Conservation (phyloP, 2,329 filamentous ascomycete species). For the Colletotrichum costaricense region DNA sequence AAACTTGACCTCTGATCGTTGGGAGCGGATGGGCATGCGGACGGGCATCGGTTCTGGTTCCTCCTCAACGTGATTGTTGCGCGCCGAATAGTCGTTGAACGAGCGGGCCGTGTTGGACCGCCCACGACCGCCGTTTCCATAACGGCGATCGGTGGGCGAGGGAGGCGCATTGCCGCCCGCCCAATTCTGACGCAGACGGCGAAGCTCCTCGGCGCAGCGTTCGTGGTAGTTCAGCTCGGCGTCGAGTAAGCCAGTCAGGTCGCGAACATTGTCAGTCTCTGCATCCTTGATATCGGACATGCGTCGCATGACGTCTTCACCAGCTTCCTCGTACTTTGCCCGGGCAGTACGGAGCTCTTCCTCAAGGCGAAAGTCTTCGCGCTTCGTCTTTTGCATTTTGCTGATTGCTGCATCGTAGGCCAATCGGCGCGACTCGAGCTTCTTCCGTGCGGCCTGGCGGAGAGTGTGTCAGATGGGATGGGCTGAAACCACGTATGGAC, state of each 20-base stretch:
- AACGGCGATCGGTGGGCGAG: constrained; percentile 37
- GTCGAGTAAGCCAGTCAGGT: constrained; percentile 85
- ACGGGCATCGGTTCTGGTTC: constrained; percentile 46
- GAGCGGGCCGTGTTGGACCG: constrained; percentile 63
- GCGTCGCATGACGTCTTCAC: constrained; percentile 87
- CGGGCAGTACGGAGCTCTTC: constrained; percentile 92
- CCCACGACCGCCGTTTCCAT: constrained; percentile 45
- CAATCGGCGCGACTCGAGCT: constrained; percentile 88
- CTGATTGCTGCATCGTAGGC: constrained; percentile 90
- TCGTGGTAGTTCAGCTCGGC: constrained; percentile 93
- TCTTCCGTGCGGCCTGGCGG: constrained; percentile 81
- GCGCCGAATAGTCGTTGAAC: constrained; percentile 44
- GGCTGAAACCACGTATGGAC: constrained; percentile 22
- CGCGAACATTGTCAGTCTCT: constrained; percentile 83
- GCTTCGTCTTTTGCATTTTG: constrained; percentile 94
- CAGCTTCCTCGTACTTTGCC: constrained; percentile 95
- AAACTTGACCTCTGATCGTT: constrained; percentile 41
- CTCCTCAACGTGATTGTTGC: constrained; percentile 46
- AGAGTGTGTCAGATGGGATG: constrained; percentile 29
- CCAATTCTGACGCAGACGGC: constrained; percentile 63
- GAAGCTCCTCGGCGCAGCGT: constrained; percentile 85
- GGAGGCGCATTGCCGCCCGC: constrained; percentile 40
- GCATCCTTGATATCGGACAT: constrained; percentile 98
- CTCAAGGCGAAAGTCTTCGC: constrained; percentile 92
- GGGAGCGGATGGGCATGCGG: constrained; percentile 58